These are phyloP conservation scores for Dendryphion nanum DNA, from an alignment of 2,329 filamentous ascomycete species.

Conservation along the genomic window DNA sequence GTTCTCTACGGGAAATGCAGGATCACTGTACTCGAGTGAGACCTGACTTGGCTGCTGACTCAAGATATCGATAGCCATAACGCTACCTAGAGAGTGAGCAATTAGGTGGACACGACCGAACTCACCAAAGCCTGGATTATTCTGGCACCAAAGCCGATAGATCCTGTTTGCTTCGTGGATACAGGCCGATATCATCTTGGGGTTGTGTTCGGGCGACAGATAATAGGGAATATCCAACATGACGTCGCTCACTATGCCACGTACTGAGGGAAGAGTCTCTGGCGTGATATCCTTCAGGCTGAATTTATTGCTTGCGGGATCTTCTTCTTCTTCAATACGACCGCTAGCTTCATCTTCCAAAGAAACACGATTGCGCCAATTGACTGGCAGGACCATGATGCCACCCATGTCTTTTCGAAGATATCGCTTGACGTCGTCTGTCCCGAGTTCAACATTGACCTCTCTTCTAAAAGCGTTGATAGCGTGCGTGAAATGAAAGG, in stretches of 20 bases:
- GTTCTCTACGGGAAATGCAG: constrained; percentile 42
- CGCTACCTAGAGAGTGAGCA: constrained; percentile 89
- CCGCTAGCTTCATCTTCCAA: constrained; percentile 71
- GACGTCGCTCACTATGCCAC: constrained; percentile 91
- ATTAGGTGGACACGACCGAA: constrained; percentile 86
- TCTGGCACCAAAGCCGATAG: constrained; percentile 91
- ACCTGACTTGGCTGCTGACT: constrained; percentile 80
- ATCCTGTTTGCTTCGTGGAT: constrained; percentile 90
- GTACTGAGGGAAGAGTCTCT: constrained; percentile 81
- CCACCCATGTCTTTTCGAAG: constrained; percentile 77
- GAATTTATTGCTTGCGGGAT: constrained; percentile 61
- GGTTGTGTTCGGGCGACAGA: constrained; percentile 84
- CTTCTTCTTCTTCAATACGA: constrained; percentile 48
- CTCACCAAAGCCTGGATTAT: constrained; percentile 82
- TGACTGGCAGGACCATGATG: constrained; percentile 87
- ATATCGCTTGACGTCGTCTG: constrained; percentile 69
- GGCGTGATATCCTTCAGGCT: constrained; percentile 88
- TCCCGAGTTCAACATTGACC: constrained; percentile 79
- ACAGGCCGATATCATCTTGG: constrained; percentile 88
- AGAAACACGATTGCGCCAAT: constrained; percentile 86
- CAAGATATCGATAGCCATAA: constrained; percentile 90
- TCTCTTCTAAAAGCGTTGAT: constrained; percentile 87
- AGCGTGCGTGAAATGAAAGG: constrained; percentile 94
- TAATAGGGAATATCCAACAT: constrained; percentile 99
- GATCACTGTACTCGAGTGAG: constrained; percentile 44